Evolutionary conservation across 352 stramenopile species (phyloP).

Genomic region (Globisporangium spinosum): DNA sequence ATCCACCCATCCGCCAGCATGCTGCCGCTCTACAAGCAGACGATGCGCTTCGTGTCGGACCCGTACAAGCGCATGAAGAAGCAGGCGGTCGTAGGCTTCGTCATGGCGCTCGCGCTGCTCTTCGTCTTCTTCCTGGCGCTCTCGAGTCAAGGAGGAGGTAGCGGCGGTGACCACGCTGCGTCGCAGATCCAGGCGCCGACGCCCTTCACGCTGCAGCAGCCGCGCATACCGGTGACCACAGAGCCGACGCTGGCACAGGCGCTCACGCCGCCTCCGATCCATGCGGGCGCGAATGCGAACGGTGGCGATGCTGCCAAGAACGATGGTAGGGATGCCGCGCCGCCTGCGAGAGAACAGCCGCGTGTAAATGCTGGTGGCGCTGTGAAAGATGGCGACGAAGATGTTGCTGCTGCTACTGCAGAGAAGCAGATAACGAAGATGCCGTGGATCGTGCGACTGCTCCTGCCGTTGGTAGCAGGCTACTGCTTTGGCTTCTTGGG

Average conservation of each 20-base stretch:
- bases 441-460: constrained; percentile 50
- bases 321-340: background rate
- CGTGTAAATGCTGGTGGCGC: background rate
- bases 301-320: background rate
- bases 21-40: constrained; percentile 65
- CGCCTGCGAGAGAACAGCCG: constrained; percentile 4
- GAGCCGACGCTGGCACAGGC: background rate
- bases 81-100: constrained; percentile 29
- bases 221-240: background rate
- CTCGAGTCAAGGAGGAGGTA: constrained; percentile 18
- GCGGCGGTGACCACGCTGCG: background rate
- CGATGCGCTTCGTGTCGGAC: constrained; percentile 52
- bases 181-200: constrained; percentile 4
- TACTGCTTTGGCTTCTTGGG: constrained; percentile 86
- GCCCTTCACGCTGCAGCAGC: background rate
- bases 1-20: constrained; percentile 7
- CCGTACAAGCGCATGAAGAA: constrained; percentile 65
- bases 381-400: constrained; percentile 14
- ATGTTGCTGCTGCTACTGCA: constrained; percentile 14
- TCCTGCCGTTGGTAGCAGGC: constrained; percentile 71
- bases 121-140: constrained; percentile 51
- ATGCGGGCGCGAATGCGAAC: background rate
- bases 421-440: constrained; percentile 18
- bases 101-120: constrained; percentile 49
- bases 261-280: constrained; percentile 4